phyloP scores from a whole-genome alignment of 129 eudicot species.

The Flaveria sonorensis region DNA sequence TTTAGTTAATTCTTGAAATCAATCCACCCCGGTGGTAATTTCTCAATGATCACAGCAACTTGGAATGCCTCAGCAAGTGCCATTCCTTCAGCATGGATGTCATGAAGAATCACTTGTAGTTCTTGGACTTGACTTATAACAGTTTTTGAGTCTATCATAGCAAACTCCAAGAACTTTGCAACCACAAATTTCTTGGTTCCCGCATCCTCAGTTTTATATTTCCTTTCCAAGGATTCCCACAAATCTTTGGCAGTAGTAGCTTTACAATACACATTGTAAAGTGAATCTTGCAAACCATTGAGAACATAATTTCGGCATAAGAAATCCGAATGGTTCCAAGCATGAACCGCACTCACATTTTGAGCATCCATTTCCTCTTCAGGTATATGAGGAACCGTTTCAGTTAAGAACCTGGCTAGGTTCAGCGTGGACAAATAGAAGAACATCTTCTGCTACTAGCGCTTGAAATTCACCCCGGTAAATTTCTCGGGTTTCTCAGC shows the following conservation, averaged over 20 bases:
- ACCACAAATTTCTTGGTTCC: not conserved
- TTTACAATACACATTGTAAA: not conserved
- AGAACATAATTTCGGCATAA: not conserved
- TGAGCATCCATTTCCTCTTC: not conserved
- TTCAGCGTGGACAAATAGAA: not conserved
- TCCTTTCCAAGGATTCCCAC: not conserved
- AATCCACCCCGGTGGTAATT: not conserved
- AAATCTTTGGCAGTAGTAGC: not conserved
- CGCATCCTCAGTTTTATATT: not conserved
- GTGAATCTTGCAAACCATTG: not conserved
- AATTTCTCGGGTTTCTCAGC: not conserved
- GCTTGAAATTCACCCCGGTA: not conserved
- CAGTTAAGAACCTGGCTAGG: not conserved
- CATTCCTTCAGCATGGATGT: not conserved
- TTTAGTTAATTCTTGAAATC: not conserved
- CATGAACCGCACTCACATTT: not conserved
- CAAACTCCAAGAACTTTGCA: too few species aligned
- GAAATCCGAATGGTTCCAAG: slow-evolving; percentile 2
- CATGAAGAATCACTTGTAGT: slow-evolving; percentile 1
- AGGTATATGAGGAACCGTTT: not conserved
- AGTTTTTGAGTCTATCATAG: not conserved
- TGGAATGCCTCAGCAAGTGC: not conserved
- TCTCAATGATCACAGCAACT: not conserved
- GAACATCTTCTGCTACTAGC: not conserved
- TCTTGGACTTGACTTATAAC: not conserved